A percentile compares a stretch with the other conserved stretches of the same genome.
phyloP scores from a whole-genome alignment of 2,329 filamentous ascomycete genomes.

The Ascochyta koolunga region DNA sequence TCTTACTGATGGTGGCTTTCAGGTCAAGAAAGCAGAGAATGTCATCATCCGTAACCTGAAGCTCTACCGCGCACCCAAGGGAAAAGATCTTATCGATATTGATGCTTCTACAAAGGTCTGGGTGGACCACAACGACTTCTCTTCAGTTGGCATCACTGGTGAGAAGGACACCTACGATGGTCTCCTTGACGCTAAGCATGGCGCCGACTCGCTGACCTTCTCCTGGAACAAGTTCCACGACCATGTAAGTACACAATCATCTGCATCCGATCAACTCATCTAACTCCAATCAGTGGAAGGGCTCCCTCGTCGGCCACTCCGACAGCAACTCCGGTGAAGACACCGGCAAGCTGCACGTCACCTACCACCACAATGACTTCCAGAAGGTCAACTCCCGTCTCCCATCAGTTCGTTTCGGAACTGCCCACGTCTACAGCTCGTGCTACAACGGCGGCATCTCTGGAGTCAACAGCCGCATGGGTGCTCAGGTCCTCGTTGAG shows the following conservation, averaged over 20 bases:
- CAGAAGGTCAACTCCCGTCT: conserved; percentile 67
- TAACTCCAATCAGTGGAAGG: conserved; percentile 56
- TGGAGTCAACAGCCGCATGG: conserved; percentile 53
- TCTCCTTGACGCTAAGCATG: conserved; percentile 67
- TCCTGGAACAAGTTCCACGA: conserved; percentile 60
- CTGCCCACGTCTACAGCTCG: conserved; percentile 65
- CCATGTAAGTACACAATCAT: conserved; percentile 48
- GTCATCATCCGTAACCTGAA: conserved; percentile 70
- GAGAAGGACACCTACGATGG: conserved; percentile 43
- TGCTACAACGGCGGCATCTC: conserved; percentile 48
- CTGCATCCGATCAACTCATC: neutral
- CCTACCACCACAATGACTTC: conserved; percentile 72
- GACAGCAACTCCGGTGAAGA: conserved; percentile 62
- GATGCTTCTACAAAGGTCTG: conserved; percentile 62
- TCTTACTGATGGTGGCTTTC: conserved; percentile 56
- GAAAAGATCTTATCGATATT: conserved; percentile 66
- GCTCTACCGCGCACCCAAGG: conserved; percentile 60
- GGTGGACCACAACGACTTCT: conserved; percentile 72
- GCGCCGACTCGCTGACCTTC: conserved; percentile 65
- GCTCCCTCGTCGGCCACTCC: conserved; percentile 64
- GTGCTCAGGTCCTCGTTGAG: conserved; percentile 53
- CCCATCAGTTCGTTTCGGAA: conserved; percentile 70
- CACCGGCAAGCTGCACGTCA: conserved; percentile 66
- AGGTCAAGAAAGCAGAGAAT: conserved; percentile 61
- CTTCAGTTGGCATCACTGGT: conserved; percentile 54